Percentiles rank a stretch among this genome's conserved stretches.
Evolutionary conservation across 2,329 filamentous ascomycete species (phyloP).

Genomic region (Polychaeton citri): DNA sequence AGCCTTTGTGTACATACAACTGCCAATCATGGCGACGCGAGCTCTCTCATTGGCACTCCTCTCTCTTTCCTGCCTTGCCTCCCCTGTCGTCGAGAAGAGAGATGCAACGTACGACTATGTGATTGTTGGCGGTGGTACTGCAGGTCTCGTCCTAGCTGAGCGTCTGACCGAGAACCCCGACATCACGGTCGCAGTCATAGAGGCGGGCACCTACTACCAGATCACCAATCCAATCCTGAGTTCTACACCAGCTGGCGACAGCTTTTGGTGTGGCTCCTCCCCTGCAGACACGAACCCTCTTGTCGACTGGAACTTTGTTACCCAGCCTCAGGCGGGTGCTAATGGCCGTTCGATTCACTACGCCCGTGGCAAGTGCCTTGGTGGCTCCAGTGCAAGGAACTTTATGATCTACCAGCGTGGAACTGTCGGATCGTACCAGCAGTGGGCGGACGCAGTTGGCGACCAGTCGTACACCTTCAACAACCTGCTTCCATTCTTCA

Average conservation of each 20-base stretch:
- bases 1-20: too few species aligned
- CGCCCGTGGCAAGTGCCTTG: slow-evolving; percentile 15
- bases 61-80: too few species aligned
- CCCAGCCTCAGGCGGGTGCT: slow-evolving; percentile 12
- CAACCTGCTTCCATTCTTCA: slow-evolving; percentile 15
- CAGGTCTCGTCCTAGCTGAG: slow-evolving; percentile 13
- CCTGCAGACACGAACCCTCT: slow-evolving; percentile 9
- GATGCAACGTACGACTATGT: slow-evolving; percentile 15
- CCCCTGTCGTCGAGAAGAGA: too few species aligned
- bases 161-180: slow-evolving; percentile 11
- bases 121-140: slow-evolving; percentile 14
- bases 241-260: slow-evolving; percentile 1
- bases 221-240: slow-evolving; percentile 2
- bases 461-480: slow-evolving; percentile 20
- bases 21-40: too few species aligned
- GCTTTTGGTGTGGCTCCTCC: slow-evolving; percentile 1
- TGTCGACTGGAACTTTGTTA: slow-evolving; percentile 18
- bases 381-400: slow-evolving; percentile 14
- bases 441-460: slow-evolving; percentile 22
- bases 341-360: slow-evolving; percentile 9
- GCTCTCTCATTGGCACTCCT: too few species aligned
- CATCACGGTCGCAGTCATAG: background rate
- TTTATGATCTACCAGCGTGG: slow-evolving; percentile 17
- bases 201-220: slow-evolving; percentile 6
- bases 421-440: slow-evolving; percentile 18